Evolutionary conservation across 345 rosid species (phyloP), one percentile per base, ranked within the genome.

Genomic region (Pelargonium nanum): DNA sequence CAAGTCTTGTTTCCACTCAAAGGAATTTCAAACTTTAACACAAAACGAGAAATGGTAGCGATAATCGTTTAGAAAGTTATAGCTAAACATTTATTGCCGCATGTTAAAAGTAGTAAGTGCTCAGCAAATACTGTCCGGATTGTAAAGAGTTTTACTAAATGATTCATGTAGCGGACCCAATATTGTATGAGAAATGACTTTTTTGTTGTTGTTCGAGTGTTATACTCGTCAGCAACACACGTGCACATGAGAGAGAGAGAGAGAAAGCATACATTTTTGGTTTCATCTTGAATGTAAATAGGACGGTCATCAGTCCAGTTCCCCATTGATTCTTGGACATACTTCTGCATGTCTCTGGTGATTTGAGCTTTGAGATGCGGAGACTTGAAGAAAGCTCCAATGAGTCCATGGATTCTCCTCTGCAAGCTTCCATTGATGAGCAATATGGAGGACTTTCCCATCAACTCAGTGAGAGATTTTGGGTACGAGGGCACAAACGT

Each of bases 401-500:
- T 69, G n/a, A 91, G 77, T 26, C 97, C 97, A 80, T 94, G 99
- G 59, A 90, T 83, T 76, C 89, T 81, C 76, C 87, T 94, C 6
- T 94, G 99, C 56, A 83, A 74, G 67, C 87, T 83, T 4, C 97
- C 99, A 70, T 83, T 87, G 50, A 94, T 83, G 54, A 84, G 78
- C 74, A 94, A 66, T 70, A 94, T 88, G 52, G 99, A 94, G 55
- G 96, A 78, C 65, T 94, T 83, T 0, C 99, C 99, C 97, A 94
- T 90, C 70, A 94, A 78, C 72, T 94, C 97, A 1, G 95, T 79
- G 45, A 90, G 83, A 30, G 99, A 90, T 75, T 84, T 90, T 1
- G 99, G 97, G 74, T 89, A 94, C 57, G 79, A 90, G 3, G 99
- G 95, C 54, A 90, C 97, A 65, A 93, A 94, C 10, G 78, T 26